Base-by-base conservation (phyloP, 2,329 filamentous ascomycete species). In the Xylariaceae sp. region DNA sequence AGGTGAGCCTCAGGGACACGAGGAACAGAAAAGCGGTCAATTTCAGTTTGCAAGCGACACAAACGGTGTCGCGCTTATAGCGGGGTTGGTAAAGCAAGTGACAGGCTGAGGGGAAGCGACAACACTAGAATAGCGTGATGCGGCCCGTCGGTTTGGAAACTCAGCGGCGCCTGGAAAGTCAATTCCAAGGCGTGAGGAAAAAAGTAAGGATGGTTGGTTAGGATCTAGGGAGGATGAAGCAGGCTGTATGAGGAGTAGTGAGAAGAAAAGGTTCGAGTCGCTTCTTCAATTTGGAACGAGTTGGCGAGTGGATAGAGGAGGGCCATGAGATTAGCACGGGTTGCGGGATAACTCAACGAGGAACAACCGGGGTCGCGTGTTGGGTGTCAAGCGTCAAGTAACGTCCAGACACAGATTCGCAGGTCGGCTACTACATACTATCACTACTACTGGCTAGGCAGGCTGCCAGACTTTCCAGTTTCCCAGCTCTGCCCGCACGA, bases 271-370 rank as follows among this genome's bases (percentile, higher is more conserved):
- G 22, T 26, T 11, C 6, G 11, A 11, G 22, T 11, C 11, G 22
- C 22, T n/a, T n/a, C n/a, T n/a, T n/a, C 22, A 26, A 26, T 6
- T 11, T 26, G 22, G 22, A 26, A n/a, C n/a, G n/a, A n/a, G 6
- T 26, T 34, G 49, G 38, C 34, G 31, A 41, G 24, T 34, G 41
- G 38, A 30, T 44, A 37, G 44, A 44, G 49, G 47, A 42, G 47
- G 49, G 49, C 50, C 49, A 51, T 44, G 48, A 39, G 49, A 50
- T 51, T 49, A 43, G 29, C 35, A 32, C 13, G 30, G 22, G 30
- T 17, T 32, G 30, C 30, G 30, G 30, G 30, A 32, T 7, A 7
- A n/a, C 11, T 26, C 22, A 26, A 26, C 6, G 22, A 26, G 44
- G 31, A 43, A 48, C 31, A 15, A 11, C 22, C 11, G 22, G 22